Conservation (phyloP, 345 rosid species). For the Ricinus communis region DNA sequence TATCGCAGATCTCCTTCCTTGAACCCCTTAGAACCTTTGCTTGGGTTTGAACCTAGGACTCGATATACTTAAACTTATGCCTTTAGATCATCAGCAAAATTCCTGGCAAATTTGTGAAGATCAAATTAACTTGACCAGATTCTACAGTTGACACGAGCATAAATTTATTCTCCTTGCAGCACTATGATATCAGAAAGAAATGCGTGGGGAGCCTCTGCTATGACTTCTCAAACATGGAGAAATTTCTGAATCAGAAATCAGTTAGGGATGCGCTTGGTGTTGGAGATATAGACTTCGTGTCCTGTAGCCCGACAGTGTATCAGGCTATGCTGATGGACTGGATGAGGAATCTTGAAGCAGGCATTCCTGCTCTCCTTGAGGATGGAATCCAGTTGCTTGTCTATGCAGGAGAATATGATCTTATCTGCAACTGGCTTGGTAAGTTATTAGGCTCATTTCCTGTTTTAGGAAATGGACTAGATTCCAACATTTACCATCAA, state of each 20-base stretch:
- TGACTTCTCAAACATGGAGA: slow-evolving; percentile 99
- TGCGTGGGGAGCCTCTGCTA: slow-evolving; percentile 90
- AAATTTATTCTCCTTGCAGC: slow-evolving; percentile 46
- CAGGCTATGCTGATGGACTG: slow-evolving; percentile 88
- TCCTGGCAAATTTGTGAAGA: background rate
- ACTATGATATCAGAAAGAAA: slow-evolving; percentile 89
- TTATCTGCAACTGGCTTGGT: slow-evolving; percentile 99
- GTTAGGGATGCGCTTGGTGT: slow-evolving; percentile 84
- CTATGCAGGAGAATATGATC: slow-evolving; percentile 98
- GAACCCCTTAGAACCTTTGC: background rate
- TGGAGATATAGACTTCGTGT: slow-evolving; percentile 78
- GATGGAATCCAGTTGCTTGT: slow-evolving; percentile 89
- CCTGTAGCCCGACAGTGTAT: slow-evolving; percentile 84
- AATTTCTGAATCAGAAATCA: slow-evolving; percentile 63
- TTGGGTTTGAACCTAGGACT: background rate
- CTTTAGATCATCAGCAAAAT: background rate
- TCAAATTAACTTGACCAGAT: background rate
- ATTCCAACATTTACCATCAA: background rate
- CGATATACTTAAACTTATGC: background rate
- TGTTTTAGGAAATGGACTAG: background rate
- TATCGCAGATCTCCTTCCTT: background rate
- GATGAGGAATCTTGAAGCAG: slow-evolving; percentile 94
- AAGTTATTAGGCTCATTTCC: slow-evolving; percentile 16
- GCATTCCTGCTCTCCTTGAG: slow-evolving; percentile 90
- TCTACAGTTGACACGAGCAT: slow-evolving; percentile 13